These are phyloP conservation scores for Leersia perrieri DNA, from an alignment of 176 grass and related monocot species.

Conservation along the genomic window DNA sequence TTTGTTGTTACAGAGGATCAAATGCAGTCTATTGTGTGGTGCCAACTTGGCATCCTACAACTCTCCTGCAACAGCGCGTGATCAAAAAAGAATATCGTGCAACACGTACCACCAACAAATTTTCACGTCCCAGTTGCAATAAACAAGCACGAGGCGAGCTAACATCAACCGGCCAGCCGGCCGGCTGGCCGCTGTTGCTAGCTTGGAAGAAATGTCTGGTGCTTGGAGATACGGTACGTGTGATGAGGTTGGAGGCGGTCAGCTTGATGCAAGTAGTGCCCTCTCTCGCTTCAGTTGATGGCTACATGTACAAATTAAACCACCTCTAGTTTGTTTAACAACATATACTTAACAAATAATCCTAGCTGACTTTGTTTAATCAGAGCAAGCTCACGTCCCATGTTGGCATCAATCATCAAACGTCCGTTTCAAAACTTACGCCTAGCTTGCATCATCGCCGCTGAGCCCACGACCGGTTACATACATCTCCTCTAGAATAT, in stretches of 20 bases:
- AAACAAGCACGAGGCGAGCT: slow-evolving; percentile 9
- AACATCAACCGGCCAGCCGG: slow-evolving; percentile 18
- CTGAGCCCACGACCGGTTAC: neutral
- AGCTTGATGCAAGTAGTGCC: slow-evolving; percentile 17
- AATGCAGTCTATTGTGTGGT: neutral
- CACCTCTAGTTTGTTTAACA: neutral
- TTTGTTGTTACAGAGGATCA: neutral
- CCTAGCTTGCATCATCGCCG: slow-evolving; percentile 15
- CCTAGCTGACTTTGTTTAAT: slow-evolving; percentile 14
- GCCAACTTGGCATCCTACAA: neutral
- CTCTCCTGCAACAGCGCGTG: neutral
- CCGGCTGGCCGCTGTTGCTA: neutral
- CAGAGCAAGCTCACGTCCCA: slow-evolving; percentile 6
- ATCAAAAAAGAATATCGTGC: neutral
- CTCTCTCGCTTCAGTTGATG: slow-evolving; percentile 25
- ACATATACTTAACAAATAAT: neutral
- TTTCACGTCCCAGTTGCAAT: slow-evolving; percentile 24
- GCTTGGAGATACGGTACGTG: neutral
- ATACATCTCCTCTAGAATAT: neutral
- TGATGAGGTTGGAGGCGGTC: slow-evolving; percentile 28
- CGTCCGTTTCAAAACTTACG: neutral
- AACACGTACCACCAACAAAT: neutral
- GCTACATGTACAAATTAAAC: neutral
- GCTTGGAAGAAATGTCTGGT: neutral
- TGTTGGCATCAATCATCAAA: slow-evolving; percentile 37